Evolutionary conservation across 2,329 filamentous ascomycete genomes (phyloP), one percentile per base, ranked within the genome.

Genomic region (Verticillium tricorpus): DNA sequence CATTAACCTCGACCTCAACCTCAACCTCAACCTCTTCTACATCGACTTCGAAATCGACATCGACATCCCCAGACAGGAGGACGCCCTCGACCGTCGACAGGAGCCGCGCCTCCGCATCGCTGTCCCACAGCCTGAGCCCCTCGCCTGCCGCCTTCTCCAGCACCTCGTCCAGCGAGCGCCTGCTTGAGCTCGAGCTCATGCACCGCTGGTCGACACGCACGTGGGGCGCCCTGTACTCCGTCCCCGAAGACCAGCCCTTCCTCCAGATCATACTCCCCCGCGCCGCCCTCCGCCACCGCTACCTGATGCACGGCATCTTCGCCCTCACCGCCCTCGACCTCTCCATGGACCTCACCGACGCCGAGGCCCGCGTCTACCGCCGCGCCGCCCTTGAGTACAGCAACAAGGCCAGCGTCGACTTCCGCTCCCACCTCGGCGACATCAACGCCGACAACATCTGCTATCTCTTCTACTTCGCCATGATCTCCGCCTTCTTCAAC

Each of bases 191-290:
- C 9, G 80, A 83, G 62, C 67, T 84, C 54, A 82, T 84, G 78
- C 80, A 83, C 64, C 78, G 77, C 32, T 84, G 78, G 74, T 76
- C 79, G 2, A 81, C 77, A 0, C 74, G 73, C 15, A 82, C 80
- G 0, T 83, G 76, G 65, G 72, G 72, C 14, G 71, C 69, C 40
- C 67, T 77, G 39, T 71, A 67, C 25, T 77, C 75, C 50, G 73
- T 81, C 6, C 73, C 75, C 0, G 70, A 74, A 15, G 74, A 76
- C 56, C 61, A 66, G 19, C 63, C 70, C 7, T 74, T 76, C 61
- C 70, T 79, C 8, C 73, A 74, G 31, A 61, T 65, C 0, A 61
- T 72, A 5, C 61, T 79, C 25, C 71, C 76, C 7, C 69, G 72
- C 2, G 67, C 71, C 62, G 72, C 71, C 0, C 70, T 79, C 17